These are phyloP conservation scores for Aeschynomene evenia DNA, from an alignment of 306 rosid genomes.

Conservation along the genomic window DNA sequence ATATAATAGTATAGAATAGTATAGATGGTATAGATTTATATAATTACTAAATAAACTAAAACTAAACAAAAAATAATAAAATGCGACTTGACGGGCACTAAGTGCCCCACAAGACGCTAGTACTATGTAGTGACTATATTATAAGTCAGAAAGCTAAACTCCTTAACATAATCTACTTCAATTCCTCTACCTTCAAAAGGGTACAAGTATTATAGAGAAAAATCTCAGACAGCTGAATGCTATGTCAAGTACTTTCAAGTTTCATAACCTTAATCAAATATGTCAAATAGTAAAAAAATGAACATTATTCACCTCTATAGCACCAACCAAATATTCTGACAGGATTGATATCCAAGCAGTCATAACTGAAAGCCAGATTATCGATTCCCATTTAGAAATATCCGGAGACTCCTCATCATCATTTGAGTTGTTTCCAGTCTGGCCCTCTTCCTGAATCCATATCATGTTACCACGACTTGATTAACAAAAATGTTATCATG, in stretches of 20 bases:
- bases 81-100: too few relatives aligned
- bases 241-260: not conserved
- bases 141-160: not conserved
- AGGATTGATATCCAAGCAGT: slow-evolving; percentile 69
- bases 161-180: not conserved
- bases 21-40: too few relatives aligned
- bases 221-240: slow-evolving; percentile 5
- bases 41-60: too few relatives aligned
- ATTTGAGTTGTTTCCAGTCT: slow-evolving; percentile 40
- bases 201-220: not conserved
- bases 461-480: slow-evolving; percentile 28
- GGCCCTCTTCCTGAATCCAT: slow-evolving; percentile 59
- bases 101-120: too few relatives aligned
- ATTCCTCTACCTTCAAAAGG: not conserved
- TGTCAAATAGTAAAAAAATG: not conserved
- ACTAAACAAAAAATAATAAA: too few relatives aligned
- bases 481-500: slow-evolving; percentile 13
- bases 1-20: too few relatives aligned
- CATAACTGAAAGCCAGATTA: slow-evolving; percentile 77
- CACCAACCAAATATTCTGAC: slow-evolving; percentile 71
- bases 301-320: slow-evolving; percentile 58
- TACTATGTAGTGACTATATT: not conserved
- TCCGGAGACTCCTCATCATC: slow-evolving; percentile 64
- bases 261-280: not conserved
- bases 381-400: slow-evolving; percentile 82